These are phyloP conservation scores for Lepidopterella palustris DNA, from an alignment of 495 filamentous ascomycete genomes.

Conservation along the genomic window DNA sequence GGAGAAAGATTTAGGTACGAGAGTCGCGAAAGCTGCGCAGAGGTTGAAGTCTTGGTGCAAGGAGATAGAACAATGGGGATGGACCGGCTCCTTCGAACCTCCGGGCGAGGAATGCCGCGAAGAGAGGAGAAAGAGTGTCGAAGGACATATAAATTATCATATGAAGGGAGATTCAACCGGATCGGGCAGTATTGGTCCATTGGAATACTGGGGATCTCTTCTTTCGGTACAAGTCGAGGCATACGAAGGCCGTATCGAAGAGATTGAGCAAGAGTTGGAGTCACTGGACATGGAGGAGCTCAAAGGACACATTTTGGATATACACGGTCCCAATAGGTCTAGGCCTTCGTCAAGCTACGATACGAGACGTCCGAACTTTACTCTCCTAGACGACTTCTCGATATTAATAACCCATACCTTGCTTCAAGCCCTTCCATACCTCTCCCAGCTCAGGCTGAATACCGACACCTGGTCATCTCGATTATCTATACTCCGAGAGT, in stretches of 20 bases:
- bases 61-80: slow-evolving; percentile 70
- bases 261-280: slow-evolving; percentile 71
- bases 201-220: slow-evolving; percentile 63
- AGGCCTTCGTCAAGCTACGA: slow-evolving; percentile 51
- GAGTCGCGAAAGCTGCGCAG: slow-evolving; percentile 66
- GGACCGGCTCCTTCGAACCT: slow-evolving; percentile 50
- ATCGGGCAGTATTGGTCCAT: slow-evolving; percentile 2
- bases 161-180: slow-evolving; percentile 1
- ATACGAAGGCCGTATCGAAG: slow-evolving; percentile 70
- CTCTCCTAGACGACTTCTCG: slow-evolving; percentile 74
- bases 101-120: slow-evolving; percentile 28
- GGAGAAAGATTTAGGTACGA: slow-evolving; percentile 49
- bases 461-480: slow-evolving; percentile 72
- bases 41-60: slow-evolving; percentile 69
- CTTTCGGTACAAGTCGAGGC: slow-evolving; percentile 50
- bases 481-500: slow-evolving; percentile 61
- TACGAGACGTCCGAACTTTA: slow-evolving; percentile 44
- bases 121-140: slow-evolving; percentile 34
- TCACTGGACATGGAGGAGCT: slow-evolving; percentile 80
- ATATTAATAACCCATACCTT: slow-evolving; percentile 84
- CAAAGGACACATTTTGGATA: slow-evolving; percentile 79
- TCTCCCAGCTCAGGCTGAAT: slow-evolving; percentile 63
- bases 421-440: slow-evolving; percentile 72
- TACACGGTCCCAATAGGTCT: slow-evolving; percentile 56
- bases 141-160: slow-evolving; percentile 19